Percentiles rank a stretch among this genome's conserved stretches.
Conservation (phyloP, 2,329 filamentous ascomycete species). For the Huntiella savannae region DNA sequence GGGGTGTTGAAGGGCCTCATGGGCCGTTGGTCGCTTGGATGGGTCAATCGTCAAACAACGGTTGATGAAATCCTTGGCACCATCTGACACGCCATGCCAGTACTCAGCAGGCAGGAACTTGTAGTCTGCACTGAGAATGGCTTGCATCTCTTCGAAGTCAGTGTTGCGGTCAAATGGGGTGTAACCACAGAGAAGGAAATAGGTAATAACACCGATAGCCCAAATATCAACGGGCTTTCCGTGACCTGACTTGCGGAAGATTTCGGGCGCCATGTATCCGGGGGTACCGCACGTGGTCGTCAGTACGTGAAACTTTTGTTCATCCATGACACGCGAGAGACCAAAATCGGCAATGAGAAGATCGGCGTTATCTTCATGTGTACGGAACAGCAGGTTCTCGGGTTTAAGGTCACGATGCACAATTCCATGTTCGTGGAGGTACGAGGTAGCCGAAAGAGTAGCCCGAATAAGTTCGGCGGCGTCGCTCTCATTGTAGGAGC, state of each 20-base stretch:
- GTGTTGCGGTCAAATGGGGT: slow-evolving; percentile 95
- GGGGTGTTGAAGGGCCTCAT: slow-evolving; percentile 51
- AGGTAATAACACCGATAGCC: slow-evolving; percentile 96
- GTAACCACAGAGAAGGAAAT: slow-evolving; percentile 94
- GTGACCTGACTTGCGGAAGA: slow-evolving; percentile 96
- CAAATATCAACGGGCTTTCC: slow-evolving; percentile 97
- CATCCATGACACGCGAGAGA: slow-evolving; percentile 91
- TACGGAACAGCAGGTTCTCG: slow-evolving; percentile 90
- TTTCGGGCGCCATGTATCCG: slow-evolving; percentile 97
- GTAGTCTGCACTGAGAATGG: slow-evolving; percentile 91
- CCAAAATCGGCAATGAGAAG: slow-evolving; percentile 95
- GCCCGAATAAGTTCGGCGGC: slow-evolving; percentile 88
- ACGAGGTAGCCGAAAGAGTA: slow-evolving; percentile 90
- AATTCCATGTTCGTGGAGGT: slow-evolving; percentile 95
- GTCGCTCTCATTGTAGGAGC: slow-evolving; percentile 94
- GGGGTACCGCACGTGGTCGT: slow-evolving; percentile 96
- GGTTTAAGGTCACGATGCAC: slow-evolving; percentile 96
- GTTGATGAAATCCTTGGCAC: slow-evolving; percentile 80
- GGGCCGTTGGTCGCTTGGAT: slow-evolving; percentile 70
- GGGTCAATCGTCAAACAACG: slow-evolving; percentile 84
- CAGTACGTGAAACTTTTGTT: slow-evolving; percentile 92
- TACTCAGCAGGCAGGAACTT: slow-evolving; percentile 87
- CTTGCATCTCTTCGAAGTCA: slow-evolving; percentile 98
- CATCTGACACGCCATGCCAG: slow-evolving; percentile 80
- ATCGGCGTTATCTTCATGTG: slow-evolving; percentile 93